Base-by-base conservation (phyloP, 2,329 filamentous ascomycete genomes). In the Penicillium sp. region DNA sequence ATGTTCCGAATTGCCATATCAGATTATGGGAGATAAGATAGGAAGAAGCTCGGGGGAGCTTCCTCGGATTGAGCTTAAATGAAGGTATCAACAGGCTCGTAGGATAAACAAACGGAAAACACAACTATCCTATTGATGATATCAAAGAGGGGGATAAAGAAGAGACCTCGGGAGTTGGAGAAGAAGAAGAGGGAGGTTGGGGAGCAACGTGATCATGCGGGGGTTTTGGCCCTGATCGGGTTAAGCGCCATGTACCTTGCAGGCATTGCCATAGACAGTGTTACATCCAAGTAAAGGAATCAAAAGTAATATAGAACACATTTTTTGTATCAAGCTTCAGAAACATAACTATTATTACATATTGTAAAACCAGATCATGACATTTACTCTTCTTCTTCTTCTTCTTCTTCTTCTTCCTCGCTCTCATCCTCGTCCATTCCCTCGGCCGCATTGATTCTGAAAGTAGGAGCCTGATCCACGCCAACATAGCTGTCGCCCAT, bases 401-500 rank as follows among this genome's bases (percentile, higher is more conserved):
- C 90, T 11, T 90, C 89, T 22, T 87, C 84, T 35, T 89, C 88
- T 11, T 90, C 89, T 22, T 92, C 90, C 43, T 94, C 90, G 0
- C 92, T 90, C 45, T 90, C 88, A 73, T 96, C 92, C 69, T 97
- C 90, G 55, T 97, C 94, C 90, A 94, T 95, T 5, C 91, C 91
- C 75, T 99, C 94, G 2, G 88, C 90, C 29, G 89, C 94, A 51
- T 84, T 87, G 43, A 99, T 86, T 55, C 85, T 87, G 73, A 99
- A 97, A 5, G 86, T 85, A 53, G 92, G 90, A 70, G 96, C 95
- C 77, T 99, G 94, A 77, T 99, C 95, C 51, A 99, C 92, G 26
- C 94, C 94, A 35, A 97, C 84, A 74, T 99, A 99, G 74, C 90
- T 93, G 77, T 99, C 94, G 72, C 92, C 94, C 89, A 99, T 97